Conservation (phyloP, 495 filamentous ascomycete genomes). For the Penicillium samsonianum region DNA sequence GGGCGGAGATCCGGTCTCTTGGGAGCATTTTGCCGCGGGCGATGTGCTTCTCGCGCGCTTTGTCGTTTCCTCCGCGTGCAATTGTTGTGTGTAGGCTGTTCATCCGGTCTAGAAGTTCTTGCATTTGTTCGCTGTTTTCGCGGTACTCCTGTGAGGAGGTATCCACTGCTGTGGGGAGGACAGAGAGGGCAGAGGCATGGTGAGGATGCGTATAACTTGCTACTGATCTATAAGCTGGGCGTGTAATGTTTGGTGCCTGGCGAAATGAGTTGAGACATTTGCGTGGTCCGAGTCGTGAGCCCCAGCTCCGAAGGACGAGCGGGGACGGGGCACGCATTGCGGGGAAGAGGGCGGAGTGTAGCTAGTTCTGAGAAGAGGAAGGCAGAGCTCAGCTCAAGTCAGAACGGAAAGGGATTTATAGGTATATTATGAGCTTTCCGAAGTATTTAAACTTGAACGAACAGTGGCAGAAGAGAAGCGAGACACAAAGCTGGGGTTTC, state of each 20-base stretch:
- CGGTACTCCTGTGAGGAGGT: slow-evolving; percentile 73
- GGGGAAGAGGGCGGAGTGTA: slow-evolving; percentile 24
- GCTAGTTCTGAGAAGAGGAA: slow-evolving; percentile 5
- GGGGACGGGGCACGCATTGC: slow-evolving; percentile 43
- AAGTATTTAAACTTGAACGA: neutral
- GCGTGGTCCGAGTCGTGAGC: slow-evolving; percentile 24
- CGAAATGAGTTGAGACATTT: slow-evolving; percentile 15
- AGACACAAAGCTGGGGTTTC: slow-evolving; percentile 24
- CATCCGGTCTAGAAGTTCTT: slow-evolving; percentile 64
- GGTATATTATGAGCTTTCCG: neutral
- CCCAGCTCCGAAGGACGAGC: slow-evolving; percentile 38
- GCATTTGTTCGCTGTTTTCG: slow-evolving; percentile 81
- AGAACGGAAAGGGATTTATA: neutral
- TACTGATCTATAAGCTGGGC: slow-evolving; percentile 24
- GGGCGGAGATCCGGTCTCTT: slow-evolving; percentile 80
- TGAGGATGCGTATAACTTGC: slow-evolving; percentile 67
- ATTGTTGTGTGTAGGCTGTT: slow-evolving; percentile 68
- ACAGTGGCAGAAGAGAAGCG: slow-evolving; percentile 7
- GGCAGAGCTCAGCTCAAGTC: neutral
- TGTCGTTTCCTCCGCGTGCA: slow-evolving; percentile 73
- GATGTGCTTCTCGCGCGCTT: slow-evolving; percentile 87
- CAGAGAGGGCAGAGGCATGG: slow-evolving; percentile 74
- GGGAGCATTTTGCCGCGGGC: slow-evolving; percentile 91
- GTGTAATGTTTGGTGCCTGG: slow-evolving; percentile 4
- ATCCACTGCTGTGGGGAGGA: slow-evolving; percentile 75